Base-by-base conservation (phyloP, 2,329 filamentous ascomycete genomes). In the Clonostachys solani region DNA sequence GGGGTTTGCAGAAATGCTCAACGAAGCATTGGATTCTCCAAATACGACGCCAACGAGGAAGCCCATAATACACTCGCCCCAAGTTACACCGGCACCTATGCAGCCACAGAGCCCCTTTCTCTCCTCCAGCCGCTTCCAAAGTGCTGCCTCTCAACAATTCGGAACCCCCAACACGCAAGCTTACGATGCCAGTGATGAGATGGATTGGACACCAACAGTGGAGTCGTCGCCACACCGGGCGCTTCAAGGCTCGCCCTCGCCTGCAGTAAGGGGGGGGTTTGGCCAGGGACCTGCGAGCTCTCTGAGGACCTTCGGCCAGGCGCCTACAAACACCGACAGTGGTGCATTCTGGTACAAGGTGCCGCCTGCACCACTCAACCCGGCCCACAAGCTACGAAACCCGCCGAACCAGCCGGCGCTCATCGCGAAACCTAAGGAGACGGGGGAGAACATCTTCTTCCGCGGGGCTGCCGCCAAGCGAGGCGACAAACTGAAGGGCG, bases 171-270 rank as follows among this genome's bases (percentile, higher is more conserved):
- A 46, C 51, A 8, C 49, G 52, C 33, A 52, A 38, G 29, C 37
- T 75, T 48, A 69, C 68, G 23, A 29, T 29, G 36, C 36, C 36
- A 18, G 17, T 2, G 79, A 86, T 37, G 77, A 78, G 47, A 91
- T 92, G 87, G 87, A 91, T 57, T 89, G 86, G 82, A 79, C 83
- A 3, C 84, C 84, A 1, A 81, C 81, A 17, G 44, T n/a, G 9
- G n/a, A 42, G 15, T 15, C 40, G 23, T 9, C 40, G 7, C 44
- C 46, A 13, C 47, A 44, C 3, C 44, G 47, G 12, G 47, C 47
- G 12, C 9, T 83, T 83, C 58, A 74, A 70, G 49, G 66, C 68
- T 41, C 67, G 71, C 40, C 56, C 68, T 16, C 42, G 33, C 18
- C 37, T 29, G 23, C 23, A 29, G 23, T 10, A 29, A 29, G 23